phyloP scores from a whole-genome alignment of 306 rosid genomes.

The Quercus cerris region DNA sequence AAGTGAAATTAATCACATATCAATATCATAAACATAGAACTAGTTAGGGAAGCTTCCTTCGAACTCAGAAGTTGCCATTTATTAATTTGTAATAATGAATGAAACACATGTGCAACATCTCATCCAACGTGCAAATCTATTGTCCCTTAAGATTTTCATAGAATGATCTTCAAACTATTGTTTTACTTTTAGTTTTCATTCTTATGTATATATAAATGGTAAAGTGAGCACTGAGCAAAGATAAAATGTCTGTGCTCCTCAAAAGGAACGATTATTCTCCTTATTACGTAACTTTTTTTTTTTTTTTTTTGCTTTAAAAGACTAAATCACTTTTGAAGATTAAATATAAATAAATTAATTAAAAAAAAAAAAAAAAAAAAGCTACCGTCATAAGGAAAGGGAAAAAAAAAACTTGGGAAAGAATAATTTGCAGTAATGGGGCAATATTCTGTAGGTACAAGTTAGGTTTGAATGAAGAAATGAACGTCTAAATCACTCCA shows the following conservation, averaged over 20 bases:
- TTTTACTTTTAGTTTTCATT: not conserved
- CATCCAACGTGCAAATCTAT: not conserved
- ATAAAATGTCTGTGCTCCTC: conserved; percentile 6
- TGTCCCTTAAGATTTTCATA: not conserved
- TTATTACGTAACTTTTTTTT: not conserved
- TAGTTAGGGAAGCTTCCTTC: not conserved
- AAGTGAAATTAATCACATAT: not conserved
- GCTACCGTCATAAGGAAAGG: too few relatives aligned
- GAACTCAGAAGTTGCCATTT: not conserved
- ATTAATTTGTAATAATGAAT: not conserved
- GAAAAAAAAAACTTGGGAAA: not conserved
- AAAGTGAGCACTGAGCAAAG: not conserved
- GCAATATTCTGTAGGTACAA: not conserved
- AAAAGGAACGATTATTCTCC: not conserved
- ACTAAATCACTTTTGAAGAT: not conserved
- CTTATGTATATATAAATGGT: not conserved
- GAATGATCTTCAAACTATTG: not conserved
- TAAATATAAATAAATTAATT: not conserved
- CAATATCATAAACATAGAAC: not conserved
- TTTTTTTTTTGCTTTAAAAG: not conserved
- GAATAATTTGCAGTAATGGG: not conserved
- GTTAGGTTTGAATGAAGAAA: not conserved
- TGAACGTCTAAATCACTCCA: conserved; percentile 36
- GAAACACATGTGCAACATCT: conserved; percentile 7
- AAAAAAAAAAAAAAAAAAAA: not conserved